Conservation (phyloP, 2,329 filamentous ascomycete species). For the Trichophyton schoenleinii region DNA sequence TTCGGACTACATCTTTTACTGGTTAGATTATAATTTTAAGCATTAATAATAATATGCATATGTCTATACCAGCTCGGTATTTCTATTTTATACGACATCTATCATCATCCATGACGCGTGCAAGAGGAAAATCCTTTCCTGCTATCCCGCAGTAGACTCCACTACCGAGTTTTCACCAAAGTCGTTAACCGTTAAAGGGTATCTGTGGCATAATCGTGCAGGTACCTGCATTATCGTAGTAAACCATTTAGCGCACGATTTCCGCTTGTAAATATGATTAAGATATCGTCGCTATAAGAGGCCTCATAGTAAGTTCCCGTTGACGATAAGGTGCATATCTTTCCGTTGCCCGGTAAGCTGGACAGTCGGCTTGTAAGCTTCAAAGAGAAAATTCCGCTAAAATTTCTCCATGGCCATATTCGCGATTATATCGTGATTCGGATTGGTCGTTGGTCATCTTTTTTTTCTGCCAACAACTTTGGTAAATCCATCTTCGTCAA, state of each 20-base stretch:
- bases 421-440: not conserved
- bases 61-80: not conserved
- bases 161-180: no score
- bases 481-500: constrained; percentile 73
- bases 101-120: no score
- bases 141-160: no score
- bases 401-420: not conserved
- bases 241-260: no score
- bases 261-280: no score
- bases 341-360: not conserved
- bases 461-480: constrained; percentile 59
- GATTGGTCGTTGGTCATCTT: constrained; percentile 23
- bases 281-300: no score
- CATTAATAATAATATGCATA: not conserved
- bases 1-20: not conserved
- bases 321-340: no score
- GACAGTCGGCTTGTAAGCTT: not conserved
- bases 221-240: no score
- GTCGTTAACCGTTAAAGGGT: no score
- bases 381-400: not conserved
- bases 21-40: not conserved
- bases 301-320: no score
- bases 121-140: no score
- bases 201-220: no score
- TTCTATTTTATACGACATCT: not conserved